Conservation (phyloP, 2,329 filamentous ascomycete genomes). For the Diplodia sapinea region DNA sequence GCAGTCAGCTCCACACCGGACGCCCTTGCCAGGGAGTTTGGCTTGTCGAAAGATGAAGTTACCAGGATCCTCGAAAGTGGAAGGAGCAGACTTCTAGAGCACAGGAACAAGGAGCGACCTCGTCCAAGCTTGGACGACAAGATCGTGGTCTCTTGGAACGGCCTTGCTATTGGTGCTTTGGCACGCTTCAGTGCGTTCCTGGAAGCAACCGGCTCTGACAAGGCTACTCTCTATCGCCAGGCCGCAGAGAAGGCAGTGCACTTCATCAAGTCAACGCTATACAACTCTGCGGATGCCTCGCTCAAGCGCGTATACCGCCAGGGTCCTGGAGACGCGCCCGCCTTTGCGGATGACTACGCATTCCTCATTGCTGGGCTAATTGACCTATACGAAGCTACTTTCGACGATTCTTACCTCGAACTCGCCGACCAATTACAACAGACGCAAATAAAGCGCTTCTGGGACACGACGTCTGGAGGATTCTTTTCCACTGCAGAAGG, state of each 20-base stretch:
- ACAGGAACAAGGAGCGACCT: constrained; percentile 75
- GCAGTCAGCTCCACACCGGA: constrained; percentile 70
- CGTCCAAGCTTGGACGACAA: constrained; percentile 85
- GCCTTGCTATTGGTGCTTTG: constrained; percentile 83
- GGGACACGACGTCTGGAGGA: constrained; percentile 65
- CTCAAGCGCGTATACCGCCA: constrained; percentile 78
- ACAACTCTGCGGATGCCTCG: constrained; percentile 65
- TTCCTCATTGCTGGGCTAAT: constrained; percentile 83
- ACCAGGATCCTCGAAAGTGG: constrained; percentile 70
- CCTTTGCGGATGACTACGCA: constrained; percentile 93
- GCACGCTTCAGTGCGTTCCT: constrained; percentile 74
- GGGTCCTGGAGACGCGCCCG: constrained; percentile 68
- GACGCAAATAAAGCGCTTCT: constrained; percentile 78
- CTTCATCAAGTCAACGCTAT: constrained; percentile 77
- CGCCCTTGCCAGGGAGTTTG: constrained; percentile 76
- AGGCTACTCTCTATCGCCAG: constrained; percentile 65
- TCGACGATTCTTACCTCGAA: constrained; percentile 73
- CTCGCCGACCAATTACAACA: constrained; percentile 84
- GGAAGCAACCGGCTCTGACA: constrained; percentile 53
- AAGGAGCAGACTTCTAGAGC: constrained; percentile 69
- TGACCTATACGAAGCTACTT: constrained; percentile 82
- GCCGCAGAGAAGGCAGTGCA: constrained; percentile 71
- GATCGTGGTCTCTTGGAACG: constrained; percentile 86
- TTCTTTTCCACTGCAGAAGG: constrained; percentile 74
- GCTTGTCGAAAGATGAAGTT: constrained; percentile 72